phyloP scores from a whole-genome alignment of 768 basidiomycete species.

The Lactifluus hygrophoroides region DNA sequence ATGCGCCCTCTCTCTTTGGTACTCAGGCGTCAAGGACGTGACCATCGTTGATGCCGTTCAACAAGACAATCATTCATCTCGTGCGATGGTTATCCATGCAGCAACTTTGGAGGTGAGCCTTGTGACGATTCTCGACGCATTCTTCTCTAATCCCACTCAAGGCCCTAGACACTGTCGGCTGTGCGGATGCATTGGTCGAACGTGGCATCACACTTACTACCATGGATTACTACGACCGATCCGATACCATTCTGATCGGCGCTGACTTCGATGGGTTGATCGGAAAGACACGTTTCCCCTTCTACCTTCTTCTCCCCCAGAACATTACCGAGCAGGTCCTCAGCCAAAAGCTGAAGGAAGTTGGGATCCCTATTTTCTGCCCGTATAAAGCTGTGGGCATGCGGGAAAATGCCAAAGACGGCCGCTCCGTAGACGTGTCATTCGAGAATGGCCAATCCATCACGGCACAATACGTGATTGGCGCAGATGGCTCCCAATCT shows the following conservation, averaged over 20 bases:
- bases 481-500: slow-evolving; percentile 44
- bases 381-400: slow-evolving; percentile 36
- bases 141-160: slow-evolving; percentile 32
- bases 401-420: slow-evolving; percentile 25
- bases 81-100: slow-evolving; percentile 42
- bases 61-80: slow-evolving; percentile 32
- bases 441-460: slow-evolving; percentile 41
- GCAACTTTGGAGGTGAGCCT: slow-evolving; percentile 41
- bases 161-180: slow-evolving; percentile 40
- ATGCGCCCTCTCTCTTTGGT: slow-evolving; percentile 36
- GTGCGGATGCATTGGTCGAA: slow-evolving; percentile 32
- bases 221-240: slow-evolving; percentile 27
- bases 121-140: not conserved
- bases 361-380: slow-evolving; percentile 30
- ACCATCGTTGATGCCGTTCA: slow-evolving; percentile 34
- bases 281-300: slow-evolving; percentile 38
- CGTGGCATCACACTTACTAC: slow-evolving; percentile 29
- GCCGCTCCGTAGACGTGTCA: slow-evolving; percentile 30
- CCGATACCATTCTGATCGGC: slow-evolving; percentile 22
- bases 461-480: slow-evolving; percentile 39
- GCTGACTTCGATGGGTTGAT: slow-evolving; percentile 31
- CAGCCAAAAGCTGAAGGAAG: slow-evolving; percentile 26
- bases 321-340: slow-evolving; percentile 36
- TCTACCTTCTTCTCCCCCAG: slow-evolving; percentile 36
- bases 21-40: slow-evolving; percentile 36